Conservation (phyloP, 2,329 filamentous ascomycete species). For the Cytospora piceae region DNA sequence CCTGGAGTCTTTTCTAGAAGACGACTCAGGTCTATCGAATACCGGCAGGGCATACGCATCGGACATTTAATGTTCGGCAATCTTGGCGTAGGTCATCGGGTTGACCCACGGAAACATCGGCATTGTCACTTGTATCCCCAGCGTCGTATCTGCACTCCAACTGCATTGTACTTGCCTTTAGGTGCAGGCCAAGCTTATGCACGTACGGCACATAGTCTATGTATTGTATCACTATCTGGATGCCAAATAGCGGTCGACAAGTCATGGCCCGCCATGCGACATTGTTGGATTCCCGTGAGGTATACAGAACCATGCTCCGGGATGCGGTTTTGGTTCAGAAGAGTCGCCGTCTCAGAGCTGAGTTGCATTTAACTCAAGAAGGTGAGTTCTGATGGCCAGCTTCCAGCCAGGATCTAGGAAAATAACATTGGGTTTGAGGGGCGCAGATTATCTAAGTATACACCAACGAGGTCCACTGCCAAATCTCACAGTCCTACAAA, state of each 20-base stretch:
- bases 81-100: constrained; percentile 25
- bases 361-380: background rate
- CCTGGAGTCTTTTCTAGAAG: background rate
- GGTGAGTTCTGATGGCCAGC: background rate
- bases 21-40: constrained; percentile 5
- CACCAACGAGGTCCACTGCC: constrained; percentile 9
- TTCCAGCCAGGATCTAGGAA: background rate
- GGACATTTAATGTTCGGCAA: constrained; percentile 14
- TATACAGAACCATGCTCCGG: constrained; percentile 16
- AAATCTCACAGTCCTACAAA: constrained; percentile 17
- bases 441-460: background rate
- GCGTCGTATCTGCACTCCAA: constrained; percentile 17
- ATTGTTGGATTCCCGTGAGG: constrained; percentile 9
- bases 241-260: constrained; percentile 21
- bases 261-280: constrained; percentile 23
- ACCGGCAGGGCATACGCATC: constrained; percentile 18
- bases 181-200: constrained; percentile 12
- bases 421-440: background rate
- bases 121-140: constrained; percentile 9
- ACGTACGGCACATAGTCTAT: constrained; percentile 7
- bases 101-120: constrained; percentile 8
- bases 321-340: constrained; percentile 4
- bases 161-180: constrained; percentile 12
- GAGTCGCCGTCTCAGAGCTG: background rate
- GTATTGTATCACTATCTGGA: constrained; percentile 1